Evolutionary conservation across 2,329 filamentous ascomycete species (phyloP).

Genomic region (Colletotrichum sp.): DNA sequence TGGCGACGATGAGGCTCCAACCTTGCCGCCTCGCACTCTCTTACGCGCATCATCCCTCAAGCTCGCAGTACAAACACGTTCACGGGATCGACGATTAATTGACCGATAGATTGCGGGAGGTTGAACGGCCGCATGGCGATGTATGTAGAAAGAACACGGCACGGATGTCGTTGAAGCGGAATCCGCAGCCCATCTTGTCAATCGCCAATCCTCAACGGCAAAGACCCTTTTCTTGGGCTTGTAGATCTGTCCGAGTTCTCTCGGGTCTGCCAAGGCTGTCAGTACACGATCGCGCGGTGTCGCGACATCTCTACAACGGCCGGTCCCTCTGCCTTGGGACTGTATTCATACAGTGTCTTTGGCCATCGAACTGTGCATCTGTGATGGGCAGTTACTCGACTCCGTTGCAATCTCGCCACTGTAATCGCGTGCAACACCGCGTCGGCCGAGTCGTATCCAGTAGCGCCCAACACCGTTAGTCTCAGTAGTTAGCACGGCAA

Average conservation of each 20-base stretch:
- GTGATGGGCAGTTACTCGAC: not conserved
- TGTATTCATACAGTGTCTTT: not conserved
- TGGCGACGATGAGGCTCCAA: not conserved
- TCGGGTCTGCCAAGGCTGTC: constrained; percentile 19
- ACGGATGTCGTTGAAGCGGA: not conserved
- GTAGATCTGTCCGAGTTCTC: not conserved
- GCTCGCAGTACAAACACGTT: not conserved
- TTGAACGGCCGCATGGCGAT: not conserved
- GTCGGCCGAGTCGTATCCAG: not conserved
- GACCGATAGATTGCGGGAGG: not conserved
- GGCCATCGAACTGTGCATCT: not conserved
- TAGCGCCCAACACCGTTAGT: constrained; percentile 4
- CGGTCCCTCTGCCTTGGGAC: constrained; percentile 5
- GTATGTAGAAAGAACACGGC: not conserved
- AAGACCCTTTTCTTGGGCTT: not conserved
- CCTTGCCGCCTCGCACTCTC: not conserved
- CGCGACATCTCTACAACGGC: not conserved
- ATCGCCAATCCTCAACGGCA: not conserved
- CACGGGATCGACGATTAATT: not conserved
- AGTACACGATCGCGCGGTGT: constrained; percentile 4
- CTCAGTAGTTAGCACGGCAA: not conserved
- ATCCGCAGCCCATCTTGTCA: not conserved
- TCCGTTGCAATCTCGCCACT: not conserved
- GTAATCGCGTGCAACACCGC: not conserved
- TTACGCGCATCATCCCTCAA: not conserved